Evolutionary conservation across 805 yeast genomes (phyloP).

Genomic region (Kodamaea nitidulidarum): DNA sequence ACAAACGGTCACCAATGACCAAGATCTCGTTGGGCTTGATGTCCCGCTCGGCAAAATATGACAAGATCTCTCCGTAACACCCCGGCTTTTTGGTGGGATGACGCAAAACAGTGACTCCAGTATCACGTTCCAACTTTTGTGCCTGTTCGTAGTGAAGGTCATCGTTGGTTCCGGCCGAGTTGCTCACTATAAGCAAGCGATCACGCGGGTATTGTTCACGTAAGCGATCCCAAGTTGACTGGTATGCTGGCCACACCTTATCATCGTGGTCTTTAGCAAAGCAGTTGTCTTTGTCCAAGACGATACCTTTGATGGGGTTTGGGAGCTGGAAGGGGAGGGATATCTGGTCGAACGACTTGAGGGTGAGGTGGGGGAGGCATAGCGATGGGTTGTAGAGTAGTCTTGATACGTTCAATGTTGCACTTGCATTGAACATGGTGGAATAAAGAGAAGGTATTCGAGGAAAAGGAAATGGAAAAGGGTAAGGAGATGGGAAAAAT

Average conservation of each 20-base stretch:
- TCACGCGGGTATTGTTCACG: slow-evolving; percentile 57
- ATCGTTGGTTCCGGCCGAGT: slow-evolving; percentile 88
- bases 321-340: slow-evolving; percentile 47
- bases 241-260: slow-evolving; percentile 73
- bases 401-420: slow-evolving; percentile 63
- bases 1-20: slow-evolving; percentile 84
- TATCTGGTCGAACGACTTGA: slow-evolving; percentile 55
- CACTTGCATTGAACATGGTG: slow-evolving; percentile 62
- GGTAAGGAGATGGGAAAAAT: neutral
- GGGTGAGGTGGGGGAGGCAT: slow-evolving; percentile 60
- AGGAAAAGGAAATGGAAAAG: too few relatives aligned
- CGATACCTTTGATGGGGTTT: slow-evolving; percentile 61
- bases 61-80: slow-evolving; percentile 63
- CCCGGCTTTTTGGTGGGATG: slow-evolving; percentile 83
- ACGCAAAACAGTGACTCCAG: slow-evolving; percentile 66
- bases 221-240: slow-evolving; percentile 50
- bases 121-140: slow-evolving; percentile 49
- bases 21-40: slow-evolving; percentile 63
- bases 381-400: slow-evolving; percentile 61
- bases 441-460: neutral
- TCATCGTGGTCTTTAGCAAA: slow-evolving; percentile 82
- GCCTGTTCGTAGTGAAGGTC: slow-evolving; percentile 65
- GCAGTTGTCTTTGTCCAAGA: slow-evolving; percentile 93
- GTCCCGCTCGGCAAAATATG: slow-evolving; percentile 49
- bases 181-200: slow-evolving; percentile 72